These are phyloP conservation scores for Malus sylvestris DNA, from an alignment of 306 rosid genomes.

Conservation along the genomic window DNA sequence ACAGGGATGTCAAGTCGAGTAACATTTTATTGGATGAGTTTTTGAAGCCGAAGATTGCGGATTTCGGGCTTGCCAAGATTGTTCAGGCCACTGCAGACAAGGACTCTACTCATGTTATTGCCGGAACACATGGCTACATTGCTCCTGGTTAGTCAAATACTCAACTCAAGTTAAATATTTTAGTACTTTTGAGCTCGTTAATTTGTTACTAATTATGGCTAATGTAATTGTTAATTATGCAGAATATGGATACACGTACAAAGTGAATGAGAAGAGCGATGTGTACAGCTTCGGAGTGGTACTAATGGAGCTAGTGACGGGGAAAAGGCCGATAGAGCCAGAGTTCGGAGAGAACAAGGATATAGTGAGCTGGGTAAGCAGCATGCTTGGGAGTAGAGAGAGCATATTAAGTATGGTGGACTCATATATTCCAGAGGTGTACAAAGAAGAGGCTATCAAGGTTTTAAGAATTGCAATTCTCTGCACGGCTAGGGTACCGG, in stretches of 20 bases:
- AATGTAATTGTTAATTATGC: conserved; percentile 12
- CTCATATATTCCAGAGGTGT: conserved; percentile 37
- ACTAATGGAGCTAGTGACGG: conserved; percentile 72
- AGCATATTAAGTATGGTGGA: conserved; percentile 46
- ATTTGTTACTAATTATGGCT: background rate
- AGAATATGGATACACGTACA: conserved; percentile 84
- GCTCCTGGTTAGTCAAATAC: conserved; percentile 62
- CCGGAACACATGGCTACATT: conserved; percentile 90
- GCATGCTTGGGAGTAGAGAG: conserved; percentile 45
- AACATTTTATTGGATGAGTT: conserved; percentile 82
- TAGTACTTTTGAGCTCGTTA: background rate
- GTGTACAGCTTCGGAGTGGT: conserved; percentile 95
- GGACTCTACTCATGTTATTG: conserved; percentile 70
- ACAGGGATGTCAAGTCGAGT: conserved; percentile 86
- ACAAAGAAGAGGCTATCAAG: conserved; percentile 60
- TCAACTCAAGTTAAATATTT: background rate
- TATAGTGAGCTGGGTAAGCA: conserved; percentile 67
- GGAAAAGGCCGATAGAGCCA: conserved; percentile 69
- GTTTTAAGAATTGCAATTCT: conserved; percentile 60
- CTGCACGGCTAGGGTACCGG: conserved; percentile 60
- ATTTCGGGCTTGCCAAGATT: conserved; percentile 86
- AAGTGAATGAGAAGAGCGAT: conserved; percentile 85
- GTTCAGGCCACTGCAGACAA: conserved; percentile 36
- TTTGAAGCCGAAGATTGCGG: conserved; percentile 85
- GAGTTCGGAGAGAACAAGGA: conserved; percentile 76